Conservation (phyloP, 257 asterid species). For the Hygrophila difformis region DNA sequence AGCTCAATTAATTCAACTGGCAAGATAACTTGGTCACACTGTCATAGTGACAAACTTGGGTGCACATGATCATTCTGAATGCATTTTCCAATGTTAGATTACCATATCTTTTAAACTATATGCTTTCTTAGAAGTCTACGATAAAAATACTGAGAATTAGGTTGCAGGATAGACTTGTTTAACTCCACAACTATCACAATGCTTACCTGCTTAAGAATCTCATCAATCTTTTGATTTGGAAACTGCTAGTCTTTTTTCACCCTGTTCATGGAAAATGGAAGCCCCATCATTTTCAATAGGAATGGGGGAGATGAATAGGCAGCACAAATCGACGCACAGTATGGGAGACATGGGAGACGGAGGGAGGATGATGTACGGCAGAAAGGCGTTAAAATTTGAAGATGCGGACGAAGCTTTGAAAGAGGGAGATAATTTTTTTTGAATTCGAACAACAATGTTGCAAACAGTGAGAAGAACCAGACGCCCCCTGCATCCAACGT, state of each 20-base stretch:
- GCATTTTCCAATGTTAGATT: not conserved
- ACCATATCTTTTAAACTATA: slow-evolving; percentile 1
- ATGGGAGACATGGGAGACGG: too few relatives aligned
- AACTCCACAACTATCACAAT: slow-evolving; percentile 9
- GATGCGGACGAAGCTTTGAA: too few relatives aligned
- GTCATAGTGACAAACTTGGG: not conserved
- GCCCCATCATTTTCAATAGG: too few relatives aligned
- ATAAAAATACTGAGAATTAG: slow-evolving; percentile 11
- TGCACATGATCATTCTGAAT: not conserved
- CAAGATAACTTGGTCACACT: not conserved
- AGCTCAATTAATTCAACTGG: too few relatives aligned
- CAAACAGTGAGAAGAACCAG: too few relatives aligned
- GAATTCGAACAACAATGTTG: too few relatives aligned
- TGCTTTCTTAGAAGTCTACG: slow-evolving; percentile 5
- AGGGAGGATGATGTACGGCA: too few relatives aligned
- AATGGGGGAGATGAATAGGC: too few relatives aligned
- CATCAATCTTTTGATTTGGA: slow-evolving; percentile 53
- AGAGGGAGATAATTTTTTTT: too few relatives aligned
- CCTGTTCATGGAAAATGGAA: slow-evolving; percentile 27
- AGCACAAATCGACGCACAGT: too few relatives aligned
- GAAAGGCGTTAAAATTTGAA: too few relatives aligned
- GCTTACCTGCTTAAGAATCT: slow-evolving; percentile 60
- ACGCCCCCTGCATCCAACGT: too few relatives aligned
- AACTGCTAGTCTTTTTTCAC: slow-evolving; percentile 30
- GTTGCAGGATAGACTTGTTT: slow-evolving; percentile 4